Base-by-base conservation (phyloP, 1,284 basidiomycete species). In the Ganoderma multipileum region DNA sequence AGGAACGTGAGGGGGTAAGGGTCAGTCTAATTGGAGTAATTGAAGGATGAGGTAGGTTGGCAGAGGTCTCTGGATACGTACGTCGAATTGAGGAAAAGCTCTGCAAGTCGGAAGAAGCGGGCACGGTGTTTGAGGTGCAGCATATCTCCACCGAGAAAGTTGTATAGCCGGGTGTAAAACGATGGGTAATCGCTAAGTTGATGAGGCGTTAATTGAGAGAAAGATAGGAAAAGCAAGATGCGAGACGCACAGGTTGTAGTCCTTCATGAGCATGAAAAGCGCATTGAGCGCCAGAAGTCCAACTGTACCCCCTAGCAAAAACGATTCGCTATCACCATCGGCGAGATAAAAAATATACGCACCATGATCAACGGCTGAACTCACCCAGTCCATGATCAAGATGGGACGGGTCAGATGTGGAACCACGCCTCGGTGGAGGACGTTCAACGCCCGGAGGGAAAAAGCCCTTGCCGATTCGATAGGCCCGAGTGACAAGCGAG, bases 81-180 rank as follows among this genome's bases (percentile, higher is more conserved):
- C 91, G 95, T 94, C 1, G 96, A 98, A 66, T 91, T 90, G 54
- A 99, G 83, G 83, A 99, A 99, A 1, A 94, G 83, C 71, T 98
- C 96, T 0, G 93, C 89, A 72, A 99, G 85, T 50, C 97, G 89
- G 87, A 99, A 97, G 83, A 99, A 99, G 42, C 97, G 89, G 1
- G 97, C 93, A 14, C 97, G 89, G 78, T 98, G 94, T 76, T 95
- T 96, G 69, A 95, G 88, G 78, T 99, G 97, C 28, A 99, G 86
- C 2, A 98, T 88, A 36, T 96, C 89, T 20, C 91, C 85, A 77
- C 96, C 93, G 14, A 99, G 86, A 77, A 99, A 94, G 0, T 89
- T 87, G 76, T 99, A 99, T 3, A 99, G 86, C n/a, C 93, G 89
- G 4, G 91, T 93, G 84, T 98, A 99, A 82, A 99, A 99, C 11